A percentile compares a stretch with the other conserved stretches of the same genome.
Evolutionary conservation across 768 basidiomycete species (phyloP).

Genomic region (Pilatotrama ljubarskyi): DNA sequence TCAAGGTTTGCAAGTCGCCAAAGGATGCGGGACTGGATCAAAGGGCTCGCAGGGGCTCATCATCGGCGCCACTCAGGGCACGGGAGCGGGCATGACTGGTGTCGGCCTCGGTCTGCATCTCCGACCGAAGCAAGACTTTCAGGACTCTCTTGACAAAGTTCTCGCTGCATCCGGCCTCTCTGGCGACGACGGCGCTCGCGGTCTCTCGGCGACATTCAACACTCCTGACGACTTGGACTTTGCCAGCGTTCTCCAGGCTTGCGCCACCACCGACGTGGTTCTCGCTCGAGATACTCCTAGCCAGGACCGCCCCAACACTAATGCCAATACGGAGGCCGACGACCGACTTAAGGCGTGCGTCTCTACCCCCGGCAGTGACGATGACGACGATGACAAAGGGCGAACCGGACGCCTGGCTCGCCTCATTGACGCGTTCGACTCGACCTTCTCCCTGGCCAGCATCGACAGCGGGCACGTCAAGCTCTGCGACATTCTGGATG

Average conservation of each 20-base stretch:
- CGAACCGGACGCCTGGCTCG: not conserved
- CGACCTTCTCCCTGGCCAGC: slow-evolving; percentile 3
- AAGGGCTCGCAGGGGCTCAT: not conserved
- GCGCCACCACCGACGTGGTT: not conserved
- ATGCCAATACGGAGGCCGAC: not conserved
- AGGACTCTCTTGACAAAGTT: not conserved
- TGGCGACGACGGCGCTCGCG: not conserved
- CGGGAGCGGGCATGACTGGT: not conserved
- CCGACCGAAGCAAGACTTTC: not conserved
- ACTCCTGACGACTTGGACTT: not conserved
- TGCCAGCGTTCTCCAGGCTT: not conserved
- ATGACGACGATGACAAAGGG: not conserved
- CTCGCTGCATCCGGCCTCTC: not conserved
- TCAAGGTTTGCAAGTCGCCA: not conserved
- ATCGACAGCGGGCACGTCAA: slow-evolving; percentile 3
- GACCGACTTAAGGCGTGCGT: not conserved
- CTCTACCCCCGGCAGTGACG: not conserved
- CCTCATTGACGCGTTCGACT: not conserved
- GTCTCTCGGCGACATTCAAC: not conserved
- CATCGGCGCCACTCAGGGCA: not conserved
- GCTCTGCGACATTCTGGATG: slow-evolving; percentile 5
- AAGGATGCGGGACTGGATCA: not conserved
- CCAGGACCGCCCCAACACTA: not conserved
- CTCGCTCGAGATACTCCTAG: not conserved
- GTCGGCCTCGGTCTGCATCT: slow-evolving; percentile 6